Evolutionary conservation across 2,329 filamentous ascomycete species (phyloP), one percentile per base, ranked within the genome.

Genomic region (Microascus cirrosus): DNA sequence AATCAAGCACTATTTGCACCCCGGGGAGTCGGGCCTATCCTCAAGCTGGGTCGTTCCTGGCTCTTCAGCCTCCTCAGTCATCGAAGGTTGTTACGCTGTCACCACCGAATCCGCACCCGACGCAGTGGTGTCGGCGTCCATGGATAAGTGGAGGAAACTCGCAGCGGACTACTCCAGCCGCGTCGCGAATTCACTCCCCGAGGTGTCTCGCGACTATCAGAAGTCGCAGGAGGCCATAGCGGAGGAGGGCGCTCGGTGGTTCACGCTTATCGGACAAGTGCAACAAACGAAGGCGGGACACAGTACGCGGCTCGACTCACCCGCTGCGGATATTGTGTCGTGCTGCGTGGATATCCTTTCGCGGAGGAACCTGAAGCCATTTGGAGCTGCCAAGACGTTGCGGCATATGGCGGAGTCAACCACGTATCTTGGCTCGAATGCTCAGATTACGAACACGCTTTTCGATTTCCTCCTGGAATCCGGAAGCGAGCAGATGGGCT

Each of bases 131-230:
- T 62, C 32, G 53, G 59, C n/a, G 57, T 62, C 51, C 69, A 65
- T 6, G 65, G 68, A 45, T 68, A 71, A 22, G 60, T 70, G 12
- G 60, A 65, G 3, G 62, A 54, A 60, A 50, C 55, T 61, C 3
- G 80, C 82, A 0, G 73, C 80, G 1, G 69, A 77, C 0, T 72
- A 96, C n/a, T 75, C 85, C 28, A 75, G 83, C 35, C 78, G 81
- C 42, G 84, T 96, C 59, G 85, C 84, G 57, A 81, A 82, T 6
- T 95, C 90, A 0, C 78, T 89, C 5, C 90, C 92, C 1, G 90
- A 93, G 66, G 84, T 93, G 58, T 91, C 90, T 0, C 86, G 86
- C 61, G 87, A 90, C 20, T 89, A 89, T 63, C 78, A 81, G 28
- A 77, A 78, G 50, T 95, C 90, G 0, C 90, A 96, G 67, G 78